A percentile compares a stretch with the other conserved stretches of the same genome.
Conservation (phyloP, 176 grass and related monocot species). For the Olyra latifolia region DNA sequence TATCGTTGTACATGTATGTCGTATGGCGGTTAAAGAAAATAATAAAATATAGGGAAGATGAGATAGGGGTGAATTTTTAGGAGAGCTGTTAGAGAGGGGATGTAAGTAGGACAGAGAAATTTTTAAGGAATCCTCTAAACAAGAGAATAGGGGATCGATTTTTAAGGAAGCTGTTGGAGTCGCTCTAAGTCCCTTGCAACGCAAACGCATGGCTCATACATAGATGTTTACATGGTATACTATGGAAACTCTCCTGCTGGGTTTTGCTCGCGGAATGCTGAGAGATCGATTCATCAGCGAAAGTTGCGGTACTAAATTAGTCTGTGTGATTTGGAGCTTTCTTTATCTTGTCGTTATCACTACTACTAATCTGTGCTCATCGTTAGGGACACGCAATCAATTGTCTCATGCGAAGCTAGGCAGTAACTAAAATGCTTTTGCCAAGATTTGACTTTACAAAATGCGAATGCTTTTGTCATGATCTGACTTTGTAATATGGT, state of each 20-base stretch:
- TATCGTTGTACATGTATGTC: no score
- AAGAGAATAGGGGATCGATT: no score
- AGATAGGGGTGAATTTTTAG: no score
- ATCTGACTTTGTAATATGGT: slow-evolving; percentile 9
- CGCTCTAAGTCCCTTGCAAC: no score
- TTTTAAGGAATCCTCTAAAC: no score
- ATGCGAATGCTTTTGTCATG: background rate
- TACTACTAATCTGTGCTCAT: slow-evolving; percentile 25
- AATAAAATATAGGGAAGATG: no score
- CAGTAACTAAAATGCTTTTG: slow-evolving; percentile 8
- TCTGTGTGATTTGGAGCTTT: background rate
- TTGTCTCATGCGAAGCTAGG: background rate
- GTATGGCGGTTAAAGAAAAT: no score
- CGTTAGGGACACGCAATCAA: slow-evolving; percentile 38
- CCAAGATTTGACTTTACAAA: slow-evolving; percentile 8
- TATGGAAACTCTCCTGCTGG: background rate
- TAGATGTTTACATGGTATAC: slow-evolving; percentile 32
- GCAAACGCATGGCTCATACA: no score
- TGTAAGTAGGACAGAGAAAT: no score
- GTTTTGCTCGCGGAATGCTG: slow-evolving; percentile 6
- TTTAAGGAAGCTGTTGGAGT: no score
- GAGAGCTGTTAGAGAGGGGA: no score
- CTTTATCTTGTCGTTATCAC: background rate
- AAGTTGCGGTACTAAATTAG: background rate
- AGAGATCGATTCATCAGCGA: background rate